Conservation (phyloP, 1,139 yeast species). For the Saccharomyces hybrid region DNA sequence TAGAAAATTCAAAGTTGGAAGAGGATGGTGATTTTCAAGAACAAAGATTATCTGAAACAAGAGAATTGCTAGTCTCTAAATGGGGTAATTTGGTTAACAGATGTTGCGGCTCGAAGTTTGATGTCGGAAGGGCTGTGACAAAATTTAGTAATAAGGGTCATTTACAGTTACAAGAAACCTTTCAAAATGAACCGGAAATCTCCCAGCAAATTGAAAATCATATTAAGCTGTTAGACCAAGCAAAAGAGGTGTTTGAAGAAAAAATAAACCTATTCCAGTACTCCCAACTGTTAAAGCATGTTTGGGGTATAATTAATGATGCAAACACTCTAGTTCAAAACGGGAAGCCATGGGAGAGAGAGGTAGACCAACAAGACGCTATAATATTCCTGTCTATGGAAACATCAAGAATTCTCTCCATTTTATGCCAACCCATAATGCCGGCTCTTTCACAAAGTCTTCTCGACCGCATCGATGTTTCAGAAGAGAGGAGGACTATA, state of each 20-base stretch:
- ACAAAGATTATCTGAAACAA: slow-evolving; percentile 44
- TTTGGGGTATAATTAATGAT: slow-evolving; percentile 54
- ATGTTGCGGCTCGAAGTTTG: slow-evolving; percentile 63
- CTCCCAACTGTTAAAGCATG: slow-evolving; percentile 50
- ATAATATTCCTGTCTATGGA: slow-evolving; percentile 65
- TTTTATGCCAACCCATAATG: slow-evolving; percentile 62
- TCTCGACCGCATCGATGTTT: slow-evolving; percentile 57
- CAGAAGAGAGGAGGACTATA: slow-evolving; percentile 34
- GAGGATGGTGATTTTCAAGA: slow-evolving; percentile 76
- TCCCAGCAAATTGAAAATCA: slow-evolving; percentile 12
- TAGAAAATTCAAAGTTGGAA: slow-evolving; percentile 67
- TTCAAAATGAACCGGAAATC: slow-evolving; percentile 7
- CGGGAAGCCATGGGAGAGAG: slow-evolving; percentile 53
- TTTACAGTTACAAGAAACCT: background rate
- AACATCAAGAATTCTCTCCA: slow-evolving; percentile 56
- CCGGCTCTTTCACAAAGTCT: slow-evolving; percentile 54
- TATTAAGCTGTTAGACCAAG: slow-evolving; percentile 27
- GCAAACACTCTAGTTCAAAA: slow-evolving; percentile 60
- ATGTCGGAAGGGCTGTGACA: slow-evolving; percentile 41
- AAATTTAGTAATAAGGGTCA: slow-evolving; percentile 8
- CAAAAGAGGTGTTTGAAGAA: slow-evolving; percentile 36
- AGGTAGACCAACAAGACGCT: slow-evolving; percentile 38
- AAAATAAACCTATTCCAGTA: slow-evolving; percentile 46
- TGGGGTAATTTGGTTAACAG: slow-evolving; percentile 75
- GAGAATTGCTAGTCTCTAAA: slow-evolving; percentile 70